phyloP scores from a whole-genome alignment of 1,139 yeast genomes.

The Hemisphaericaspora xylanilytica region DNA sequence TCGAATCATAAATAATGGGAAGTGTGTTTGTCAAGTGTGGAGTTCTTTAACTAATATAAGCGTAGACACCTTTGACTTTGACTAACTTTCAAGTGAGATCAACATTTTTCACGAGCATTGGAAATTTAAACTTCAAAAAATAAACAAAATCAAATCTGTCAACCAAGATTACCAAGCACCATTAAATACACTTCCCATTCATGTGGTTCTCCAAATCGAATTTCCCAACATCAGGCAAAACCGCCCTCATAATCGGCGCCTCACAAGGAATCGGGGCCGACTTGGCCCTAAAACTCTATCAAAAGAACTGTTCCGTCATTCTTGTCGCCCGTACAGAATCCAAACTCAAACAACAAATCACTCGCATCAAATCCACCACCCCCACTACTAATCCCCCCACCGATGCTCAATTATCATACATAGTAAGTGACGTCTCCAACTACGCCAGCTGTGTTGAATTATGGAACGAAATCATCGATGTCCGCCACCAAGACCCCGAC shows the following conservation, averaged over 20 bases:
- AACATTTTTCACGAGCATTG: no score
- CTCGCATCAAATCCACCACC: conserved; percentile 31
- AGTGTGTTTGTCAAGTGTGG: no score
- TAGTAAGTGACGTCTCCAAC: conserved; percentile 65
- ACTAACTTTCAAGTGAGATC: no score
- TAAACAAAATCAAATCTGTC: neutral
- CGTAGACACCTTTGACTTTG: no score
- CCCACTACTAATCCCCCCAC: conserved; percentile 3
- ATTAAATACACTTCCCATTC: neutral
- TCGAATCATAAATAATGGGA: neutral
- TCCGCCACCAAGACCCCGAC: conserved; percentile 53
- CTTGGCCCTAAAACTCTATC: conserved; percentile 60
- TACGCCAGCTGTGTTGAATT: conserved; percentile 46
- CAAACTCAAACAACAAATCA: conserved; percentile 51
- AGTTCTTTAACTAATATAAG: no score
- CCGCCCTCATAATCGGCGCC: conserved; percentile 86
- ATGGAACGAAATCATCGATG: conserved; percentile 28
- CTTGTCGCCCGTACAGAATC: conserved; percentile 72
- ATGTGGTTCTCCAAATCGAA: conserved; percentile 30
- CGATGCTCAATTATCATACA: conserved; percentile 34
- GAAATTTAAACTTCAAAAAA: no score
- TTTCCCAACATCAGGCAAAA: conserved; percentile 43
- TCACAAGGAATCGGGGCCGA: conserved; percentile 93
- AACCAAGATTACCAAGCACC: no score
- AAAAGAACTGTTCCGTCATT: conserved; percentile 60